Evolutionary conservation across 2,329 filamentous ascomycete genomes (phyloP), one percentile per base, ranked within the genome.

Genomic region (Aspergillus sp.): DNA sequence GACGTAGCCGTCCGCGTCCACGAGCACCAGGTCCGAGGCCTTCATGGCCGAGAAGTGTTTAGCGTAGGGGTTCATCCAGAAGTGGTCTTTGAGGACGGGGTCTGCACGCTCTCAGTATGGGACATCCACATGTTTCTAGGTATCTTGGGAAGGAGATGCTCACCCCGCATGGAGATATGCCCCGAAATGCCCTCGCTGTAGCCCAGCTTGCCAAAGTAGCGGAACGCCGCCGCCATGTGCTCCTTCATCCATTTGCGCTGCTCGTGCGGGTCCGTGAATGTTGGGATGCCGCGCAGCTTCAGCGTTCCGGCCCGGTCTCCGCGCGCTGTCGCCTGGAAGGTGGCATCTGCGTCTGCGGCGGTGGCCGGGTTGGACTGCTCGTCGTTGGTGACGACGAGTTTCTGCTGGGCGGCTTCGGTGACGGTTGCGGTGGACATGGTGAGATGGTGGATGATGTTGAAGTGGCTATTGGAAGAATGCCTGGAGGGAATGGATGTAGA

Each of bases 211-310:
- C 71, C 72, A 45, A 75, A 75, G 48, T 69, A 70, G 0, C 72
- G 69, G 45, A 75, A 72, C 3, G 72, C 72, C 25, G 70, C 72
- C 1, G 72, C 72, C 66, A 74, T 74, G 44, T 75, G 72, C 53
- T 79, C 76, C 61, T 81, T 83, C 57, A 82, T 74, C 65, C 80
- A 81, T 52, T 79, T 70, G 23, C 80, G 74, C 57, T 81, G 72
- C 48, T 76, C 68, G 9, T 71, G 66, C n/a, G 67, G 65, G 51
- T 76, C 67, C 4, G 62, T 62, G 55, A 76, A 76, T 16, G 62
- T 71, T 6, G 73, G 74, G 31, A 73, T 72, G 1, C 70, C 70
- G 2, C 56, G 62, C 5, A 72, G 59, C 55, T 72, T 73, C 49
- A 73, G 57, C 0, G 64, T 68, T 4, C 69, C 71, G 20, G 65